These are phyloP conservation scores for Leucosporidium yakuticum DNA, from an alignment of 768 basidiomycete species.

Conservation along the genomic window DNA sequence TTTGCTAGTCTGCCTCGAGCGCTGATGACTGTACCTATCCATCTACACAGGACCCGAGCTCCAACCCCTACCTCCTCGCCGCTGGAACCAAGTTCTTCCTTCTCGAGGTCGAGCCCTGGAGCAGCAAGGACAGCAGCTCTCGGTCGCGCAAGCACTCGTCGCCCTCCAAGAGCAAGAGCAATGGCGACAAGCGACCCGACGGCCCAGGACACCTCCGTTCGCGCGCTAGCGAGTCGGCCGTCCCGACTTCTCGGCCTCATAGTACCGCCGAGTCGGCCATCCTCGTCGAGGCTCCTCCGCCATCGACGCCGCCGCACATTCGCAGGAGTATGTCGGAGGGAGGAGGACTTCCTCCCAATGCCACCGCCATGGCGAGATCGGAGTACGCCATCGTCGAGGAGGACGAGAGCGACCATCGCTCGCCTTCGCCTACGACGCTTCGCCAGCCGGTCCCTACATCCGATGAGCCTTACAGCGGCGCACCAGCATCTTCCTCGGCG, in stretches of 20 bases:
- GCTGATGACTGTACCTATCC: too few species aligned
- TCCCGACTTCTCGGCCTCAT: background rate
- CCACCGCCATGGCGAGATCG: background rate
- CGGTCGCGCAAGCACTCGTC: slow-evolving; percentile 26
- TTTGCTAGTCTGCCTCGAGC: background rate
- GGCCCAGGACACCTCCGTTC: slow-evolving; percentile 10
- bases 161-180: slow-evolving; percentile 18
- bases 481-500: slow-evolving; percentile 5
- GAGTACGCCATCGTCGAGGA: slow-evolving; percentile 28
- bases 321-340: background rate
- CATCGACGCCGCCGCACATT: slow-evolving; percentile 3
- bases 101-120: slow-evolving; percentile 88
- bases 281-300: slow-evolving; percentile 15
- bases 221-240: background rate
- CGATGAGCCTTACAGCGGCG: background rate
- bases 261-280: slow-evolving; percentile 17
- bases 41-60: slow-evolving; percentile 60
- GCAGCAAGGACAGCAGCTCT: slow-evolving; percentile 28
- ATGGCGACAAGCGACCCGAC: slow-evolving; percentile 4
- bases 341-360: slow-evolving; percentile 7
- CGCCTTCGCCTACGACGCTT: slow-evolving; percentile 15
- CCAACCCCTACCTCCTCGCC: slow-evolving; percentile 81
- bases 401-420: slow-evolving; percentile 8
- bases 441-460: background rate
- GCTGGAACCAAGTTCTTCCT: slow-evolving; percentile 89